Evolutionary conservation across 1,139 yeast genomes (phyloP), one percentile per base, ranked within the genome.

Genomic region (Candida sanyaensis): DNA sequence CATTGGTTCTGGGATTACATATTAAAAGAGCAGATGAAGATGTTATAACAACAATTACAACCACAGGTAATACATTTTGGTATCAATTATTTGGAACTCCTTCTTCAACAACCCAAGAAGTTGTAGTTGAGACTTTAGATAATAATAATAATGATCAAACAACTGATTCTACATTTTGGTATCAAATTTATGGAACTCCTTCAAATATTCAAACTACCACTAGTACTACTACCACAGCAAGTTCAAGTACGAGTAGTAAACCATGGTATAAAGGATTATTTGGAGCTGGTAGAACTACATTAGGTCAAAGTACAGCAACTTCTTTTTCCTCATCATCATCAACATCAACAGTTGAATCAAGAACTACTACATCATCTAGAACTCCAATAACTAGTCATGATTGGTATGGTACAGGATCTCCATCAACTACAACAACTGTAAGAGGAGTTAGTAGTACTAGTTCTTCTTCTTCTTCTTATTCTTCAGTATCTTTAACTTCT

Each of bases 221-320:
- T n/a, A n/a, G n/a, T 30, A 11, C n/a, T 29, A 2, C n/a, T 8
- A 31, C 21, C 6, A n/a, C 4, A 5, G 13, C 21, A 10, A 23
- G 13, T 9, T 23, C 28, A 23, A 11, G 17, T 24, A 23, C 28
- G 4, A 36, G 38, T 34, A 7, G 26, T 24, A 10, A 8, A 41
- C 41, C 44, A 12, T 45, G 47, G 47, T 45, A 45, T 32, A 7
- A 30, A 24, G 47, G 47, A 11, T 21, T 36, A 21, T 45, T 45
- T 24, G 47, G 42, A n/a, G 41, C 33, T 13, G 47, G 47, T 13
- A 39, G 47, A 36, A 37, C 47, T 11, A 45, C 47, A 26, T 41
- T 45, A 27, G 40, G 43, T 36, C 26, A 43, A 43, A n/a, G 27
- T n/a, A 43, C 41, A 17, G 37, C 42, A 30, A 39, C 29, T 9